Conservation (phyloP, 352 stramenopile genomes). For the Peronospora belbahrii region DNA sequence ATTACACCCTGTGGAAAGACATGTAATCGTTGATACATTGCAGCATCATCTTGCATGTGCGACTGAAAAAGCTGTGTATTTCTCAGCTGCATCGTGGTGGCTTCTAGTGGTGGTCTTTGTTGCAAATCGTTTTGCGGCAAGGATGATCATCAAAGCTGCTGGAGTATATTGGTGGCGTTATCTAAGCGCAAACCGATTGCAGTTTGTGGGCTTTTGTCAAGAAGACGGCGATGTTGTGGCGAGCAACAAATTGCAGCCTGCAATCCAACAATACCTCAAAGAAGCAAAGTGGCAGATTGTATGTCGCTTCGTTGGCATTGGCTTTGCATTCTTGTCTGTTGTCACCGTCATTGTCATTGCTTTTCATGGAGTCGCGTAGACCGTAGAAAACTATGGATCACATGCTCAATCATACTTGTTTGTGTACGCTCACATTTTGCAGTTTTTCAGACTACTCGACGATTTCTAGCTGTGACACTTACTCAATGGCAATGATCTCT, state of each 20-base stretch:
- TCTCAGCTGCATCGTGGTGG: conserved; percentile 56
- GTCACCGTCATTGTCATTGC: conserved; percentile 7
- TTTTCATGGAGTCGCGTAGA: conserved; percentile 15
- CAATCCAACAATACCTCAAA: conserved; percentile 32
- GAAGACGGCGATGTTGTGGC: conserved; percentile 39
- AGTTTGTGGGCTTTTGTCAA: conserved; percentile 49
- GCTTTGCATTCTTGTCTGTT: conserved; percentile 10
- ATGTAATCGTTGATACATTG: conserved; percentile 20
- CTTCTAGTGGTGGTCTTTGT: conserved; percentile 41
- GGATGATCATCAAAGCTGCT: conserved; percentile 38
- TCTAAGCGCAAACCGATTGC: conserved; percentile 41
- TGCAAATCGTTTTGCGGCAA: conserved; percentile 33
- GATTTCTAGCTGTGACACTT: not conserved
- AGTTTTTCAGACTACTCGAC: conserved; percentile 1
- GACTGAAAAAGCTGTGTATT: conserved; percentile 52
- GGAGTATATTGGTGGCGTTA: conserved; percentile 51
- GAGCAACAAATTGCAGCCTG: conserved; percentile 23
- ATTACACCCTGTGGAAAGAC: conserved; percentile 1
- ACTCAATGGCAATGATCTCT: conserved; percentile 33
- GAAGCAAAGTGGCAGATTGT: conserved; percentile 38
- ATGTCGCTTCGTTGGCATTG: conserved; percentile 27
- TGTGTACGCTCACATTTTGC: not conserved
- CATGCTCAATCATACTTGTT: not conserved
- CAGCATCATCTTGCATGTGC: conserved; percentile 38
- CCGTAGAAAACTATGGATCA: not conserved